A percentile compares a stretch with the other conserved stretches of the same genome.
phyloP scores from a whole-genome alignment of 208 protist genomes.

The Crithidia expoeki region DNA sequence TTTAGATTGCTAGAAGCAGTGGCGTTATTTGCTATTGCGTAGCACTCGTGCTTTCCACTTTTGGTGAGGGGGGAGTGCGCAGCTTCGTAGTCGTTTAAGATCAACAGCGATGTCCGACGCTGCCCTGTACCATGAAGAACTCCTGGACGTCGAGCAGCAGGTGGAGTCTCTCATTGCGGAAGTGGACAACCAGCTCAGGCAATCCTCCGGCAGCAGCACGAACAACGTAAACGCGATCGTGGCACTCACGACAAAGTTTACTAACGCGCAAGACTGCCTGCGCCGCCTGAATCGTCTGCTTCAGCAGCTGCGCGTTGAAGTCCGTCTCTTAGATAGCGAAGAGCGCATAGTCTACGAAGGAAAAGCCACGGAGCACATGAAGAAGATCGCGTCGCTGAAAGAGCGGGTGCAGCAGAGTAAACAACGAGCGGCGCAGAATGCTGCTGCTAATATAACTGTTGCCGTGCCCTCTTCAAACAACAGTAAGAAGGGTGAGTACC shows the following conservation, averaged over 20 bases:
- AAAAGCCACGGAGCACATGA: constrained; percentile 28
- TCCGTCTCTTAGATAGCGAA: constrained; percentile 57
- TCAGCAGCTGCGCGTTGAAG: constrained; percentile 66
- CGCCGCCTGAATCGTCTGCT: constrained; percentile 45
- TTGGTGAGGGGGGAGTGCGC: too few species aligned
- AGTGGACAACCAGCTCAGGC: neutral
- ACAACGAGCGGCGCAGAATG: constrained; percentile 14
- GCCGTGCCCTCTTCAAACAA: neutral
- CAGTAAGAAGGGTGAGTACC: neutral
- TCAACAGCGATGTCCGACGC: constrained; percentile 34
- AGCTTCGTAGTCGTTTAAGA: neutral
- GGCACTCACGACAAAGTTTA: constrained; percentile 16
- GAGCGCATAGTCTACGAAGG: constrained; percentile 34
- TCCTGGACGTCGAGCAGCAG: constrained; percentile 59
- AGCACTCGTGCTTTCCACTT: too few species aligned
- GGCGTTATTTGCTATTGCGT: too few species aligned
- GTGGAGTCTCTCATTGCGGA: constrained; percentile 33
- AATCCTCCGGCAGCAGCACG: constrained; percentile 10
- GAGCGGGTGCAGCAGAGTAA: constrained; percentile 30
- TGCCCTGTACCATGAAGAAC: constrained; percentile 67
- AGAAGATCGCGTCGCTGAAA: constrained; percentile 28
- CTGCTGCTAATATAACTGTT: neutral
- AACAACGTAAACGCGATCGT: constrained; percentile 9
- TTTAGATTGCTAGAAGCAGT: too few species aligned
- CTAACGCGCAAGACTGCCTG: constrained; percentile 49